Percentiles rank a stretch among this genome's conserved stretches.
phyloP scores from a whole-genome alignment of 2,329 filamentous ascomycete genomes.

The Ciborinia camelliae region DNA sequence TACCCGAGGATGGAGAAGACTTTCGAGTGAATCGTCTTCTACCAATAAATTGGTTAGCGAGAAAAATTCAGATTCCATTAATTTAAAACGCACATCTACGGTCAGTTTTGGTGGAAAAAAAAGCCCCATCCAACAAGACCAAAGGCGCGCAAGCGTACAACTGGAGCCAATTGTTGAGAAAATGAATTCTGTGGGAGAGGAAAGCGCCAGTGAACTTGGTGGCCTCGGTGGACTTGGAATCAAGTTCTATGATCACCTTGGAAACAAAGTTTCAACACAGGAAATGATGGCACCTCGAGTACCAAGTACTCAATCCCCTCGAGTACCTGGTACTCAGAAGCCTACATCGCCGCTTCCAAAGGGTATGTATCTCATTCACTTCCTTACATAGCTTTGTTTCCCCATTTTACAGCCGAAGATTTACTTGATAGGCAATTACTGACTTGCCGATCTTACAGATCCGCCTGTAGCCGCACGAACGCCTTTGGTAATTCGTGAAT shows the following conservation, averaged over 20 bases:
- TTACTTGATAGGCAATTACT: background rate
- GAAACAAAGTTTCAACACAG: background rate
- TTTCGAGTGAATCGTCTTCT: conserved; percentile 2
- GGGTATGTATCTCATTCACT: background rate
- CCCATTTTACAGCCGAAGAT: background rate
- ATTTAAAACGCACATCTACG: conserved; percentile 1
- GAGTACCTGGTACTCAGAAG: conserved; percentile 8
- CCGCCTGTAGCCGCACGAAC: background rate
- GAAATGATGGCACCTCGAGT: background rate
- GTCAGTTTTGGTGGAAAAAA: background rate
- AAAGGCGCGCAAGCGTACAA: background rate
- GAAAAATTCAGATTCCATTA: background rate
- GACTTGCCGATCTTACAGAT: background rate
- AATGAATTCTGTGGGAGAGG: background rate
- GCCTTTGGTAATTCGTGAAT: conserved; percentile 9
- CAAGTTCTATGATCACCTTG: conserved; percentile 24
- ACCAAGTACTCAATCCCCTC: background rate
- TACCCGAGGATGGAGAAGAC: conserved; percentile 7
- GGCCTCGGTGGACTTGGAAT: conserved; percentile 20
- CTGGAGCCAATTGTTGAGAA: background rate
- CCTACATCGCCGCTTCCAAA: conserved; percentile 4
- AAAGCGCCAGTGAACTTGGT: background rate
- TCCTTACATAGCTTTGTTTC: background rate
- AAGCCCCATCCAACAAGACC: background rate
- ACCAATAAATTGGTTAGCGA: background rate